Conservation (phyloP, 2,329 filamentous ascomycete genomes). For the Sphaerulina populicola region DNA sequence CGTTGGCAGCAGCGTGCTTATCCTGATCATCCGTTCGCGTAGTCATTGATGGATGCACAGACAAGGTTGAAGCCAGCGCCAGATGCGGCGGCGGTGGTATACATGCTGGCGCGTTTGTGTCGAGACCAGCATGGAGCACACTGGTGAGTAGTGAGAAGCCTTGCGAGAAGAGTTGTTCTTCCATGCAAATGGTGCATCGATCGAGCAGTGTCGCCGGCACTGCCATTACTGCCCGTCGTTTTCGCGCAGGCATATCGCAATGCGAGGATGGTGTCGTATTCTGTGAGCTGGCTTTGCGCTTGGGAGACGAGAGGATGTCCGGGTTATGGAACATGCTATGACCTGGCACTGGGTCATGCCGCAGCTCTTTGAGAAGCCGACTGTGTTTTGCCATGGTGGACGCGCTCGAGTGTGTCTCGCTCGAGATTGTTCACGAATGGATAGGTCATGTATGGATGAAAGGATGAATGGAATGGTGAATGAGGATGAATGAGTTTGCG, state of each 20-base stretch:
- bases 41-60: slow-evolving; percentile 72
- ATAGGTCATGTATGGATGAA: too few relatives aligned
- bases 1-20: slow-evolving; percentile 54
- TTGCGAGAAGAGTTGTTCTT: slow-evolving; percentile 55
- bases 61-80: slow-evolving; percentile 68
- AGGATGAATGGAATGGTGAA: too few relatives aligned
- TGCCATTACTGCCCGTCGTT: slow-evolving; percentile 5
- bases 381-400: slow-evolving; percentile 3
- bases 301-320: slow-evolving; percentile 4
- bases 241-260: background rate
- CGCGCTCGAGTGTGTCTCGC: background rate
- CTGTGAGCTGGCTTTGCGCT: background rate
- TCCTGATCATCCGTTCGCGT: slow-evolving; percentile 58
- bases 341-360: slow-evolving; percentile 7
- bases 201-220: slow-evolving; percentile 9
- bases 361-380: slow-evolving; percentile 10
- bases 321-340: slow-evolving; percentile 10
- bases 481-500: too few relatives aligned
- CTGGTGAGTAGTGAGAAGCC: slow-evolving; percentile 52
- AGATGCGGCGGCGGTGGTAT: slow-evolving; percentile 66
- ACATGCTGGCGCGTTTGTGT: slow-evolving; percentile 44
- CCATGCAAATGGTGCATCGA: slow-evolving; percentile 44
- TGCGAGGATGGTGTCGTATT: slow-evolving; percentile 1
- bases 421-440: background rate
- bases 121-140: slow-evolving; percentile 50